Percentiles rank a stretch among this genome's conserved stretches.
Evolutionary conservation across 2,329 filamentous ascomycete species (phyloP).

Genomic region (Pyricularia pennisetigena): DNA sequence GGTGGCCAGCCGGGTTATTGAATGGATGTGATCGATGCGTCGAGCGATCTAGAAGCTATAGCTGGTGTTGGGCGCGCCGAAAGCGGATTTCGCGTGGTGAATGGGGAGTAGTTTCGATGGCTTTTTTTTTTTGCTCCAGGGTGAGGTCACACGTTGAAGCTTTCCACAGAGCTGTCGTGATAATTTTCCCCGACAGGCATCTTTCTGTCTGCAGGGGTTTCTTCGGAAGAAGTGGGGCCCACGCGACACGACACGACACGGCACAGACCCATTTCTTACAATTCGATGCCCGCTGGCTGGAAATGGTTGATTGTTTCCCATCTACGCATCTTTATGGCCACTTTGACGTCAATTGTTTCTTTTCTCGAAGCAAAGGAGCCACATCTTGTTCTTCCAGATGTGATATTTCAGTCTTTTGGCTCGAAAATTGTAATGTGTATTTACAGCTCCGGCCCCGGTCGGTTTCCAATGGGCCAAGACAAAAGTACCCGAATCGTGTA

Average conservation of each 20-base stretch:
- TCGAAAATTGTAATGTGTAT: too few relatives aligned
- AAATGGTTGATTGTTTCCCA: neutral
- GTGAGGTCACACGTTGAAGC: neutral
- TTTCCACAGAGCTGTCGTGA: neutral
- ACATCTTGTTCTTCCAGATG: neutral
- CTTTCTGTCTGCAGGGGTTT: neutral
- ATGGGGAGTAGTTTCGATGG: neutral
- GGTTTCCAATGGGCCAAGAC: neutral
- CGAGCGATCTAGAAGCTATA: neutral
- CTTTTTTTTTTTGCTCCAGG: neutral
- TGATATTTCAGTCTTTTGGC: neutral
- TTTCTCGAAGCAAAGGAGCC: neutral
- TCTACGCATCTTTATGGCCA: neutral
- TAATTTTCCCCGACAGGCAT: neutral
- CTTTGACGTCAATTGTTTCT: neutral
- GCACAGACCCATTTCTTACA: neutral
- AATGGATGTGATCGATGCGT: neutral
- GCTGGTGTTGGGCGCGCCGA: neutral
- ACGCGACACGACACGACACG: neutral
- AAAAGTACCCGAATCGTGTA: neutral
- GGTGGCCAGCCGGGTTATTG: neutral
- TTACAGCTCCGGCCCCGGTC: neutral
- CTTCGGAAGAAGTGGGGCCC: neutral
- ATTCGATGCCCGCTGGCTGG: neutral
- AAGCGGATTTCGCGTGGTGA: neutral